Conservation (phyloP, 192 early-diverging fungal genomes). For the Spinellus fusiger region DNA sequence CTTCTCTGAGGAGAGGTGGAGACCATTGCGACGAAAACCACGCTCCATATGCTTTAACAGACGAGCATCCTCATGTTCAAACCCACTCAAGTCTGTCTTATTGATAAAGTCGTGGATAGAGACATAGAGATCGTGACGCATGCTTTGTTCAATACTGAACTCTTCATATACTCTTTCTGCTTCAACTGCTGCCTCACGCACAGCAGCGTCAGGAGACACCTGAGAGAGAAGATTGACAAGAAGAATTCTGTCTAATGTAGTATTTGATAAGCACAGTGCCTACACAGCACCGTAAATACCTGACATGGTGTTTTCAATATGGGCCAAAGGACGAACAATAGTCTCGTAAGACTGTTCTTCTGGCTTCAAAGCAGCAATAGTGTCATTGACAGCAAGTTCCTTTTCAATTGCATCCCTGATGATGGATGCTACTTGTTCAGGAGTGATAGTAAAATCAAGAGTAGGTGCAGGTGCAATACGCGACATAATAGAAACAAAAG, state of each 20-base stretch:
- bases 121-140: slow-evolving; percentile 60
- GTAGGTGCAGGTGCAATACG: slow-evolving; percentile 17
- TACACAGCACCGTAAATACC: background rate
- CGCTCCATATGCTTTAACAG: slow-evolving; percentile 62
- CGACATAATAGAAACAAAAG: slow-evolving; percentile 13
- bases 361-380: slow-evolving; percentile 22
- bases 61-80: slow-evolving; percentile 60
- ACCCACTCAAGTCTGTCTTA: slow-evolving; percentile 35
- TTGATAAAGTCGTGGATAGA: slow-evolving; percentile 48
- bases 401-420: slow-evolving; percentile 13
- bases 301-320: slow-evolving; percentile 26
- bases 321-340: slow-evolving; percentile 29
- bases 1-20: slow-evolving; percentile 55
- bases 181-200: slow-evolving; percentile 61
- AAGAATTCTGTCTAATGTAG: background rate
- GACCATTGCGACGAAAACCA: slow-evolving; percentile 65
- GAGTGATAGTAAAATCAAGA: slow-evolving; percentile 23
- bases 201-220: slow-evolving; percentile 43
- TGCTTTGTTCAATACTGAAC: slow-evolving; percentile 57
- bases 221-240: slow-evolving; percentile 19
- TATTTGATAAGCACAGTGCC: background rate
- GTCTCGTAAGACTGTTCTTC: slow-evolving; percentile 36
- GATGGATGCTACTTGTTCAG: slow-evolving; percentile 13
- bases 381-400: slow-evolving; percentile 25
- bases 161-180: slow-evolving; percentile 58